Evolutionary conservation across 1,284 basidiomycete species (phyloP), one percentile per base, ranked within the genome.

Genomic region (Pseudozyma tsukubaensis): DNA sequence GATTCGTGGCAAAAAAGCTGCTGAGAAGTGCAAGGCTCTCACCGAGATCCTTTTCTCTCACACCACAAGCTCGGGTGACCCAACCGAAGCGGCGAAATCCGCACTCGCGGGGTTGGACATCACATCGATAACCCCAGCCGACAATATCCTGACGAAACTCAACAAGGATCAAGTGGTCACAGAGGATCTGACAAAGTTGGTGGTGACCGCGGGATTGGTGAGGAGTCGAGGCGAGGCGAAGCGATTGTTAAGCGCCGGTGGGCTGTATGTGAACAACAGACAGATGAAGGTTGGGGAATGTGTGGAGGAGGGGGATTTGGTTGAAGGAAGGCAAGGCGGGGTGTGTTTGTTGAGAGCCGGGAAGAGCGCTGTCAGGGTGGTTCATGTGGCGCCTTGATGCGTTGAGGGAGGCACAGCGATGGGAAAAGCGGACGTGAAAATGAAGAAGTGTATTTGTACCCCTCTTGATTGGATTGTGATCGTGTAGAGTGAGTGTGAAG

Each of bases 21-120:
- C 87, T 29, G 72, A 77, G 24, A 88, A 35, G 10, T 53, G 50
- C 18, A 86, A 88, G 59, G 87, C 88, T 0, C 87, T 89, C 7
- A 91, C 91, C 0, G 84, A 85, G 55, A 85, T 92, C 21, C 86
- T 93, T 14, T 94, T 90, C 82, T 19, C 37, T 8, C 51, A 58
- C 34, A 57, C 66, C 8, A 6, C 16, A 1, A 6, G 6, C 1
- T 4, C 6, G 11, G 14, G 8, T 14, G 50, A 57, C n/a, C 9
- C 39, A 2, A 24, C 13, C 6, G 68, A 81, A 3, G 88, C 88
- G 45, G 86, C 88, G 21, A 77, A 77, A 36, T 87, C 19, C 0
- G 50, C 52, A 3, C 40, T 69, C 3, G 3, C 21, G 1, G 14
- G 34, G 7, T 18, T 69, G 7, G 56, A 63, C 12, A 11, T 39